Percentiles rank a stretch among this genome's conserved stretches.
Conservation (phyloP, 2,329 filamentous ascomycete species). For the Pseudocercospora fuligena region DNA sequence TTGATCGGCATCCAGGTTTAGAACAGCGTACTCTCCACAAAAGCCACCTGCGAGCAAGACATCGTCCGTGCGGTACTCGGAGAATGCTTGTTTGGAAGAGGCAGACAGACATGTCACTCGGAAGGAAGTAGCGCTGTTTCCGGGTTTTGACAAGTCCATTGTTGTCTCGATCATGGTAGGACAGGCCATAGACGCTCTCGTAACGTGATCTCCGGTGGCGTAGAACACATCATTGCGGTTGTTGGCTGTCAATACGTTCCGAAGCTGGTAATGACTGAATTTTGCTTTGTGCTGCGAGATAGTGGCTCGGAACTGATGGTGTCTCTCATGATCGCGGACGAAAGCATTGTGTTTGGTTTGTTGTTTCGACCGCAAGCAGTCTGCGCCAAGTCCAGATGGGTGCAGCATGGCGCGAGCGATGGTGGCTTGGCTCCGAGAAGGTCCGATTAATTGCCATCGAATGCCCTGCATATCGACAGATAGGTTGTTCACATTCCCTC, state of each 20-base stretch:
- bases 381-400: constrained; percentile 22
- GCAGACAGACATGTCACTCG: constrained; percentile 31
- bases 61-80: constrained; percentile 8
- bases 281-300: constrained; percentile 51
- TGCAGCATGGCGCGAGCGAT: constrained; percentile 38
- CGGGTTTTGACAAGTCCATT: constrained; percentile 52
- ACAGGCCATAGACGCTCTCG: constrained; percentile 54
- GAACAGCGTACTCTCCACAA: constrained; percentile 61
- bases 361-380: not conserved
- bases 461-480: constrained; percentile 44
- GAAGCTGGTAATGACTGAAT: constrained; percentile 64
- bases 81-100: constrained; percentile 9
- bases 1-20: constrained; percentile 30
- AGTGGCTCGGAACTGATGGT: constrained; percentile 39
- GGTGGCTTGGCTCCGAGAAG: constrained; percentile 35
- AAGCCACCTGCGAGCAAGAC: constrained; percentile 60
- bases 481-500: constrained; percentile 23
- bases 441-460: constrained; percentile 39
- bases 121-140: constrained; percentile 20
- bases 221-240: constrained; percentile 62
- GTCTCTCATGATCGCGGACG: constrained; percentile 21
- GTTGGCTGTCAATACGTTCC: constrained; percentile 61
- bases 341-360: constrained; percentile 7
- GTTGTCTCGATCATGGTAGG: constrained; percentile 48
- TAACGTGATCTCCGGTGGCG: constrained; percentile 53